These are phyloP conservation scores for Bothriochloa decipiens DNA, from an alignment of 176 grass and related monocot genomes.

Conservation along the genomic window DNA sequence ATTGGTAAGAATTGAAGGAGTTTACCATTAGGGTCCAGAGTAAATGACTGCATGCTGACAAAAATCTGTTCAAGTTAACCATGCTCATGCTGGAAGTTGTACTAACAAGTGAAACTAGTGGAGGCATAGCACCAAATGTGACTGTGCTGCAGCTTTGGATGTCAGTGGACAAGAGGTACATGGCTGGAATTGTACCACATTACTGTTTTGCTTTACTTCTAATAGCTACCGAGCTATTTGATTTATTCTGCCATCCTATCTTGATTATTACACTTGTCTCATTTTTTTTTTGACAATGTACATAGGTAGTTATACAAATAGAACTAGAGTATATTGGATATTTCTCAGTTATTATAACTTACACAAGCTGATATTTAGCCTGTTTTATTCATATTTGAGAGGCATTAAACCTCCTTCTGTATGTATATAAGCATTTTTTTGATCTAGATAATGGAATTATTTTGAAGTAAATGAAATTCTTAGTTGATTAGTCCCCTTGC, in stretches of 20 bases:
- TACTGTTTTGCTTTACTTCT: not conserved
- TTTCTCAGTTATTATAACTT: not conserved
- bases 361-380: not conserved
- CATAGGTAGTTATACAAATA: not conserved
- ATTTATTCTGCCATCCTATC: not conserved
- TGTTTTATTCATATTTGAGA: not conserved
- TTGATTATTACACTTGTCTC: not conserved
- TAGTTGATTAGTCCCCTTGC: not conserved
- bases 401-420: not conserved
- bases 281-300: no score
- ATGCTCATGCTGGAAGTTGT: not conserved
- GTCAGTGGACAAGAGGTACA: not conserved
- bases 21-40: not conserved
- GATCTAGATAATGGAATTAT: not conserved
- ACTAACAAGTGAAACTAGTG: not conserved
- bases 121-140: not conserved
- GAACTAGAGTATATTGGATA: not conserved
- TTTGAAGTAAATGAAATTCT: not conserved
- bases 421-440: not conserved
- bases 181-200: not conserved
- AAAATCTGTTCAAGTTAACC: not conserved
- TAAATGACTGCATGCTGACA: not conserved
- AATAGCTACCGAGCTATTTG: not conserved
- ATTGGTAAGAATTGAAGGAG: slow-evolving; percentile 11
- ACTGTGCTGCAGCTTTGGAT: not conserved